Evolutionary conservation across 106 monocot species (phyloP).

Genomic region (Dendrobium nobile): DNA sequence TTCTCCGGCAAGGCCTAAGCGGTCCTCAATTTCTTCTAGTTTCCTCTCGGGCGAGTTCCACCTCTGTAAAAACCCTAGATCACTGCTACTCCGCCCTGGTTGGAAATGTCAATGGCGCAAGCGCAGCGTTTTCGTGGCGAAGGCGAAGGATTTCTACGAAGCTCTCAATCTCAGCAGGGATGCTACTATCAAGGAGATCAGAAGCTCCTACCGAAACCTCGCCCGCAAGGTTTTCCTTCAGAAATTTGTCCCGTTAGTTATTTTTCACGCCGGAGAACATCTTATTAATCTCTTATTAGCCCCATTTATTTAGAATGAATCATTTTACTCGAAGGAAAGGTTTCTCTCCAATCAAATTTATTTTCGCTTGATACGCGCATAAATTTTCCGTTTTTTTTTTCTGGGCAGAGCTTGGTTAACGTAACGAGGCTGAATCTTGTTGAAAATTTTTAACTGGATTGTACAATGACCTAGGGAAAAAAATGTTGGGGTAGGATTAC

Average conservation of each 20-base stretch:
- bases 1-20: neutral
- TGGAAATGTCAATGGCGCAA: slow-evolving; percentile 1
- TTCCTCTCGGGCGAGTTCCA: neutral
- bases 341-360: too few species aligned
- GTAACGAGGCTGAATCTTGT: too few species aligned
- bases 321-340: neutral
- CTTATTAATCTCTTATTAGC: neutral
- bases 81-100: neutral
- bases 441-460: too few species aligned
- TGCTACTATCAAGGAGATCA: slow-evolving; percentile 64
- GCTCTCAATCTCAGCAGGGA: slow-evolving; percentile 45
- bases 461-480: too few species aligned
- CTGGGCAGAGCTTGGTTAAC: too few species aligned
- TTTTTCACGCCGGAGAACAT: neutral
- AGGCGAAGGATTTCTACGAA: slow-evolving; percentile 38
- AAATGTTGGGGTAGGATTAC: too few species aligned
- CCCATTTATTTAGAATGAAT: neutral
- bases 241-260: neutral
- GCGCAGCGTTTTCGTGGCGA: slow-evolving; percentile 10
- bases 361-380: too few species aligned
- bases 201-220: slow-evolving; percentile 47
- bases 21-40: neutral
- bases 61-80: neutral
- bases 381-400: too few species aligned
- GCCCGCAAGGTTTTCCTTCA: slow-evolving; percentile 46